Base-by-base conservation (phyloP, 176 grass and related monocot genomes). In the Puccinellia tenuiflora region DNA sequence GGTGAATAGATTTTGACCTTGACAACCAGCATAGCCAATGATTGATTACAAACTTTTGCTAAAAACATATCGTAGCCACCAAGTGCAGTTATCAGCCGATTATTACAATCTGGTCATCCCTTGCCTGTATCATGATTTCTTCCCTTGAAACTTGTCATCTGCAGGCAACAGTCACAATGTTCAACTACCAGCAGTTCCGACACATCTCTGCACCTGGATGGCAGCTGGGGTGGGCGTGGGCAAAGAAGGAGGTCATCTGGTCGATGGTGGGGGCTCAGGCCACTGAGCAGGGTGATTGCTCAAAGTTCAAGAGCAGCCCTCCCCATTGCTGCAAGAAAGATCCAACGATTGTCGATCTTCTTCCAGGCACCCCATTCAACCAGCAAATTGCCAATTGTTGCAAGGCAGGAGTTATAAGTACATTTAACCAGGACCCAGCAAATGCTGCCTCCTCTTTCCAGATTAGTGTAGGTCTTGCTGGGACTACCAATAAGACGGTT, bases 181-280 rank as follows among this genome's bases (percentile, higher is more conserved):
- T 66, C 70, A 97, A 97, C 56, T 97, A 85, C 29, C 94, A 97
- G 78, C 94, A 94, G 63, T 96, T 89, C 86, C 86, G 91, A 9
- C 94, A 96, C 73, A 96, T 96, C 40, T 60, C 77, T 15, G 84
- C 91, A 72, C 94, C 94, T 34, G 94, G 94, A 16, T 96, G 93
- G 93, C 87, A 87, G 59, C 53, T 96, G 10, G 93, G 93, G 74
- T 96, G 93, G 93, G 73, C 93, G 56, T 96, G 93, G 93, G 93
- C 90, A 28, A 96, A 96, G 81, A 76, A 97, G 46, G 94, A 93
- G 71, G 91, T 97, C n/a, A 97, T 97, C 57, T 97, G 94, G 94
- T 93, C 94, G 17, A 97, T 97, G 91, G 85, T 84, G 39, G 94
- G 94, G 15, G 89, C 94, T 50, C 85, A 91, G 78, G 51, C 94